These are phyloP conservation scores for Aschersonia sp. DNA, from an alignment of 2,329 filamentous ascomycete species.

Conservation along the genomic window DNA sequence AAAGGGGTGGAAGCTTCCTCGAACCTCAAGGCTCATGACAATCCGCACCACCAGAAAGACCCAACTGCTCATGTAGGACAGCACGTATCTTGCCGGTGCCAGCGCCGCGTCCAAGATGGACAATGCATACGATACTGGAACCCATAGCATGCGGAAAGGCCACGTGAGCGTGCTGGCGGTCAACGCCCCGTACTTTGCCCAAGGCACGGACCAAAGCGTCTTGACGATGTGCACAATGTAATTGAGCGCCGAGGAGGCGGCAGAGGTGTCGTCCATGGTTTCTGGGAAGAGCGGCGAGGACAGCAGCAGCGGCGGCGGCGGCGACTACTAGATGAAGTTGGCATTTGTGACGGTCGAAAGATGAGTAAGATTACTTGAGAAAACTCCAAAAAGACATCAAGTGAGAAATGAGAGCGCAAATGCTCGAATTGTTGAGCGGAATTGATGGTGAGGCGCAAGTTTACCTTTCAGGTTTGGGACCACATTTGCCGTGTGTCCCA, in stretches of 20 bases:
- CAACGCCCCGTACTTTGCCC: slow-evolving; percentile 10
- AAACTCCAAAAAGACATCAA: too few species aligned
- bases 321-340: too few species aligned
- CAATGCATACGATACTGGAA: slow-evolving; percentile 1
- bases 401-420: too few species aligned
- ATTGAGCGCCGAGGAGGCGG: slow-evolving; percentile 8
- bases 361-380: too few species aligned
- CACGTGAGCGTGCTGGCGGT: slow-evolving; percentile 7
- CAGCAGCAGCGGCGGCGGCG: too few species aligned
- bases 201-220: slow-evolving; percentile 14
- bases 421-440: too few species aligned
- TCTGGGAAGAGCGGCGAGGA: neutral
- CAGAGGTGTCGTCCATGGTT: slow-evolving; percentile 6
- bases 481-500: too few species aligned
- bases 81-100: slow-evolving; percentile 2
- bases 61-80: slow-evolving; percentile 2
- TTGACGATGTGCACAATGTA: slow-evolving; percentile 11
- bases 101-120: neutral
- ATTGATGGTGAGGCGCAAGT: too few species aligned
- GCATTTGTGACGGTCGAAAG: too few species aligned
- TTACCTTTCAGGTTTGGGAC: too few species aligned
- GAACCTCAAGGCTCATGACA: slow-evolving; percentile 4
- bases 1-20: slow-evolving; percentile 3
- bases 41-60: neutral
- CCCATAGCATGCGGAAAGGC: slow-evolving; percentile 2